phyloP scores from a whole-genome alignment of 2,329 filamentous ascomycete species.

The Dactylellina drechsleri region DNA sequence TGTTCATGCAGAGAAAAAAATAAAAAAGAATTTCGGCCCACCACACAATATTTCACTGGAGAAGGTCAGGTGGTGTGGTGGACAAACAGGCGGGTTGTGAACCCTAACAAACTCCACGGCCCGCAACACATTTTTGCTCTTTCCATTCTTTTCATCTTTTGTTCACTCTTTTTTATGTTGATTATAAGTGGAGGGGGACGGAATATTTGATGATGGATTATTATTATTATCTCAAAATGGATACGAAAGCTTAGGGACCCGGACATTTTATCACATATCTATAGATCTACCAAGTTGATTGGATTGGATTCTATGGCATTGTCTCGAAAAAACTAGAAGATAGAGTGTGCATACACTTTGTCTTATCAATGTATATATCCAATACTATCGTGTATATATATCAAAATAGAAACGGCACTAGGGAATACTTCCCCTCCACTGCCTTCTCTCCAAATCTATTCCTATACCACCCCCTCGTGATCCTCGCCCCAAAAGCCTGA shows the following conservation, averaged over 20 bases:
- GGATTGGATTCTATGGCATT: no score
- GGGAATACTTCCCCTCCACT: conserved; percentile 63
- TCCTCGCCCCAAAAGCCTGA: conserved; percentile 80
- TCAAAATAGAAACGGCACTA: conserved; percentile 46
- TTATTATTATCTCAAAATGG: no score
- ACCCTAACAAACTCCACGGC: conserved; percentile 38
- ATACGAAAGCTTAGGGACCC: no score
- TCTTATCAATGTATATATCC: no score
- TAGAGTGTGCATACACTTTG: no score
- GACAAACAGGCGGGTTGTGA: conserved; percentile 36
- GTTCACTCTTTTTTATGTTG: not conserved
- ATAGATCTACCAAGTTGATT: no score
- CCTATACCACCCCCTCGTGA: conserved; percentile 81
- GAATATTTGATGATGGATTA: no score
- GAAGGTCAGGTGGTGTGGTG: not conserved
- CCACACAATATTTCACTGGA: conserved; percentile 37
- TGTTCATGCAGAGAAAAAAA: conserved; percentile 42
- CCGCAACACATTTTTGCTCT: not conserved
- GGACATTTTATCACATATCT: no score
- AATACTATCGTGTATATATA: no score
- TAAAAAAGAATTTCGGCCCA: conserved; percentile 29
- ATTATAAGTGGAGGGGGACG: not conserved
- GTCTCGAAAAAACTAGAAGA: no score
- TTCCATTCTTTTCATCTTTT: not conserved
- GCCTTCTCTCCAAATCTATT: conserved; percentile 76